Conservation (phyloP, 164 flowering plant genomes). For the Piper longum region DNA sequence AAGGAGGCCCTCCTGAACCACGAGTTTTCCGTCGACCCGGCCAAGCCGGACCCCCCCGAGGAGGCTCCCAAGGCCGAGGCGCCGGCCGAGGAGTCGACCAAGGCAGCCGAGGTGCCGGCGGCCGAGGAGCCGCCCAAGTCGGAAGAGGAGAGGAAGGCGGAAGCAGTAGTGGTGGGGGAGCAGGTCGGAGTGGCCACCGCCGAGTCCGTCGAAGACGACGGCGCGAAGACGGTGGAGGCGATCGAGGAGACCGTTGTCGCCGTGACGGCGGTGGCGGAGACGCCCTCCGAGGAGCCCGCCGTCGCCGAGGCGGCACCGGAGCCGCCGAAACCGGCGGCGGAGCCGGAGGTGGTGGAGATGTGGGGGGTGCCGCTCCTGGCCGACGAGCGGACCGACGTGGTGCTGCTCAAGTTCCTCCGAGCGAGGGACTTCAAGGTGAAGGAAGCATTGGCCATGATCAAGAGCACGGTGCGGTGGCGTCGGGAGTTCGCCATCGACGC, state of each 20-base stretch:
- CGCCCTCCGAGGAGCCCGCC: slow-evolving; percentile 7
- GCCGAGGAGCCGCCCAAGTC: slow-evolving; percentile 9
- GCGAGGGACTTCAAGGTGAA: slow-evolving; percentile 89
- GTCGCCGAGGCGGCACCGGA: slow-evolving; percentile 3
- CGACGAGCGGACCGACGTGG: slow-evolving; percentile 53
- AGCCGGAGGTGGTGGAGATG: slow-evolving; percentile 57
- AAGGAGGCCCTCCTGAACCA: slow-evolving; percentile 57
- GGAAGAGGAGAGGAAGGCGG: slow-evolving; percentile 5
- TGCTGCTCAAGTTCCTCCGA: slow-evolving; percentile 71
- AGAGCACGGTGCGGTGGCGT: slow-evolving; percentile 67
- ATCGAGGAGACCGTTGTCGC: slow-evolving; percentile 53
- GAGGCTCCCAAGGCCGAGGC: background rate
- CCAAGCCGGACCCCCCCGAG: slow-evolving; percentile 26
- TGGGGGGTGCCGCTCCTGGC: slow-evolving; percentile 70
- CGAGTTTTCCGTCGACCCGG: slow-evolving; percentile 30
- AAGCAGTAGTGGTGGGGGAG: slow-evolving; percentile 2
- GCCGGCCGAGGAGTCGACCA: slow-evolving; percentile 8
- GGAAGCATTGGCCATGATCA: slow-evolving; percentile 72
- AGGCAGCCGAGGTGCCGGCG: background rate
- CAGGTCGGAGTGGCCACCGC: slow-evolving; percentile 1
- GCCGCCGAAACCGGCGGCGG: slow-evolving; percentile 13
- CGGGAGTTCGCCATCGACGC: slow-evolving; percentile 62
- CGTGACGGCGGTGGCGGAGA: slow-evolving; percentile 15
- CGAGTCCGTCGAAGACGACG: slow-evolving; percentile 39
- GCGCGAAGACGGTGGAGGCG: slow-evolving; percentile 61